These are phyloP conservation scores for Saraca asoca DNA, from an alignment of 331 rosid genomes.

Conservation along the genomic window DNA sequence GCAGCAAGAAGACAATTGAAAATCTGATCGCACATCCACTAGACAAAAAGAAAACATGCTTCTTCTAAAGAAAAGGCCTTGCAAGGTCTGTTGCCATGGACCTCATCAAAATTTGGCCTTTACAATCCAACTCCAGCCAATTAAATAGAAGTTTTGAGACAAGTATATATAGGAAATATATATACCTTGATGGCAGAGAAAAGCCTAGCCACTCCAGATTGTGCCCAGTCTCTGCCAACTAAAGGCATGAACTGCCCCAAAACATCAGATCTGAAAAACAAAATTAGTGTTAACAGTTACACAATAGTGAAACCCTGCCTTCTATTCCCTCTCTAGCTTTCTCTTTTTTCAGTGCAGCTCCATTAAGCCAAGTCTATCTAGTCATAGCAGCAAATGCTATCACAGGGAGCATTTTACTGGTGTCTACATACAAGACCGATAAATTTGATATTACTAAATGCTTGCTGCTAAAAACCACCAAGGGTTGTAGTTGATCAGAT, in stretches of 20 bases:
- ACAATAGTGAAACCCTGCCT: too few species aligned
- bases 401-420: conserved; percentile 1
- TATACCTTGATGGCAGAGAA: conserved; percentile 88
- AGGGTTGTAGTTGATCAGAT: neutral
- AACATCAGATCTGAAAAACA: conserved; percentile 77
- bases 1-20: too few species aligned
- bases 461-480: neutral
- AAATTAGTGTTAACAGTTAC: conserved; percentile 16
- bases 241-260: conserved; percentile 99
- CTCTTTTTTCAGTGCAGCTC: neutral
- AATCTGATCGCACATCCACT: too few species aligned
- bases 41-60: too few species aligned
- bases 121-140: too few species aligned
- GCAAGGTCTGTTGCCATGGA: too few species aligned
- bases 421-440: neutral
- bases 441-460: conserved; percentile 1
- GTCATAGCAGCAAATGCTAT: conserved; percentile 18
- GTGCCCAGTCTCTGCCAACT: conserved; percentile 96
- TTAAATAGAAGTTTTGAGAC: too few species aligned
- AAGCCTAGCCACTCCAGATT: conserved; percentile 96
- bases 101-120: too few species aligned
- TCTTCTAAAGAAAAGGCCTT: too few species aligned
- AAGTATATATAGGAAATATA: neutral
- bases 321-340: neutral
- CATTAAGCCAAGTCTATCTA: neutral